Evolutionary conservation across 2,329 filamentous ascomycete genomes (phyloP), one percentile per base, ranked within the genome.

Genomic region (Colletotrichum gigasporum): DNA sequence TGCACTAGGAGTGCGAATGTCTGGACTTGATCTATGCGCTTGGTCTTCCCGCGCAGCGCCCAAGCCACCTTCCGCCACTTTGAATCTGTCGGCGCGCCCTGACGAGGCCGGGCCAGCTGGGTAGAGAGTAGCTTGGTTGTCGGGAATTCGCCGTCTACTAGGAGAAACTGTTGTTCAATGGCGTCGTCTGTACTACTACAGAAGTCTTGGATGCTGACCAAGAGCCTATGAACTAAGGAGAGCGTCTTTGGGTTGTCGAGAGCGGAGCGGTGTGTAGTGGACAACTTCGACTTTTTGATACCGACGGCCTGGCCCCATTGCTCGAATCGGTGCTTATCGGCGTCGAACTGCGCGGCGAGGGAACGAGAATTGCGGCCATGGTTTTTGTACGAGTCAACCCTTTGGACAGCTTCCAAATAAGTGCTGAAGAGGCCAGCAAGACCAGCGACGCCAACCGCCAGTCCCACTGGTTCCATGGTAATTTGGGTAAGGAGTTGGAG

Each of bases 301-400:
- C 72, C 72, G 2, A 73, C 0, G 30, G n/a, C 35, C 0, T 6
- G 32, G 0, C 70, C 72, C 71, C 71, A n/a, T n/a, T 63, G 32
- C 18, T 69, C 66, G 3, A 74, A 62, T 3, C 66, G 65, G 1
- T 68, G 14, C 8, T 48, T 67, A 0, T 53, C 24, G 2, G 70
- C 65, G 1, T 51, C 41, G 14, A 73, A 71, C 2, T 63, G 61
- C 0, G 66, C 58, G 3, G 65, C 51, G 0, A 73, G 24, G 0
- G 52, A 24, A 8, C 62, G 42, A 4, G 61, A 57, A 2, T 74
- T 72, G 0, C 12, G 2, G 0, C 30, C 51, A 1, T 68, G 70
- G 0, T 54, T 24, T 1, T 48, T 60, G 9, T 72, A 74, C 0
- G 51, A 10, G 7, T 71, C 42, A 2, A 71, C 41, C 5, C 37